Evolutionary conservation across 495 filamentous ascomycete species (phyloP), one percentile per base, ranked within the genome.

Genomic region (Aspergillus affinis): DNA sequence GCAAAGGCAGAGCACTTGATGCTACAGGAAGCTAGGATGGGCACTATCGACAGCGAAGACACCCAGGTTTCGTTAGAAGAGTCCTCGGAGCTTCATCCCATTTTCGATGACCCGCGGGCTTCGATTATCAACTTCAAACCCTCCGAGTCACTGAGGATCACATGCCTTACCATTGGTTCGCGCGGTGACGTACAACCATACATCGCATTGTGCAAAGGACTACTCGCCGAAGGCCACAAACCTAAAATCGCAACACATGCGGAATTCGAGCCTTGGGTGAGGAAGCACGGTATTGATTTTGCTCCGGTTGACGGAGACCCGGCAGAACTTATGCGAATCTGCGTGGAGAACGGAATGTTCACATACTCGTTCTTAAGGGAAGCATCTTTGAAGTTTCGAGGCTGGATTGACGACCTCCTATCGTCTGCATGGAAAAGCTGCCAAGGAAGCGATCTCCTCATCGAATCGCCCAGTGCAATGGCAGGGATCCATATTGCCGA

Each of bases 401-500:
- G 89, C 19, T 98, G 93, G 93, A 86, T 98, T 58, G 93, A 98
- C 65, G 87, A 89, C 27, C 81, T 98, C 9, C 84, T 97, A 20
- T 82, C 79, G 10, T 91, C 92, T n/a, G 87, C 92, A 0, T 98
- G 91, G 88, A 72, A 66, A 53, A 88, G 91, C 18, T 98, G 93
- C 65, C 86, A 97, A 72, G 88, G 86, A 50, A 90, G 88, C 53
- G 93, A 98, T 69, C 77, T 98, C 41, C 79, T 98, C 17, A 95
- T 98, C 53, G 94, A 98, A 64, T 93, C 90, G 48, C 94, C 94
- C n/a, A 92, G 88, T 62, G 92, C 95, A 48, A 98, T 98, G 94
- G 92, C 88, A 10, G 94, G 94, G 29, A 97, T 98, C 48, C 94
- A 98, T 71, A 97, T 98, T 61, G 94, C 94, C n/a, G 95, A 98